A percentile compares a stretch with the other conserved stretches of the same genome.
These are phyloP conservation scores for Pleurostoma richardsiae DNA, from an alignment of 2,329 filamentous ascomycete species.

Conservation along the genomic window DNA sequence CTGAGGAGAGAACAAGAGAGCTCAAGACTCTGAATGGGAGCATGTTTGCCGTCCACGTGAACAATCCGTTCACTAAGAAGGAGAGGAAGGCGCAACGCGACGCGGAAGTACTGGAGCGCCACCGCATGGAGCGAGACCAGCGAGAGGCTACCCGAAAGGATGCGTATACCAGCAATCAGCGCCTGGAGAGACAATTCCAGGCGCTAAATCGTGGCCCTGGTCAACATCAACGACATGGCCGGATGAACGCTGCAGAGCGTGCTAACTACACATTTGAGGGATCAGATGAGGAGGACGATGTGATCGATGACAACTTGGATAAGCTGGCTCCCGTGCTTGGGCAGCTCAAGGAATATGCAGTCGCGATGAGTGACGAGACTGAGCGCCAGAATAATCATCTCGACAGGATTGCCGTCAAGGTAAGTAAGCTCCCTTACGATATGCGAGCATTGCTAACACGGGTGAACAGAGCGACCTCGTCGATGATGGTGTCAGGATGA, in stretches of 20 bases:
- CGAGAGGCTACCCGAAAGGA: slow-evolving; percentile 58
- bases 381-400: slow-evolving; percentile 70
- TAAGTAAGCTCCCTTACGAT: slow-evolving; percentile 27
- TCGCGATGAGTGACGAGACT: slow-evolving; percentile 70
- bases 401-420: slow-evolving; percentile 71
- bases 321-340: slow-evolving; percentile 65
- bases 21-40: slow-evolving; percentile 80
- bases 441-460: background rate
- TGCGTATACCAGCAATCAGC: slow-evolving; percentile 44
- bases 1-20: slow-evolving; percentile 76
- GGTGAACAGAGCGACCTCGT: slow-evolving; percentile 68
- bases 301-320: slow-evolving; percentile 54
- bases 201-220: slow-evolving; percentile 11
- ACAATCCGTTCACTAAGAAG: slow-evolving; percentile 71
- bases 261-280: slow-evolving; percentile 75
- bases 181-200: slow-evolving; percentile 41
- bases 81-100: slow-evolving; percentile 61
- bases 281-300: slow-evolving; percentile 61
- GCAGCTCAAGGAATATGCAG: slow-evolving; percentile 70
- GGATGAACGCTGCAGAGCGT: slow-evolving; percentile 49
- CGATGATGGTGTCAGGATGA: slow-evolving; percentile 76
- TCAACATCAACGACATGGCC: slow-evolving; percentile 4
- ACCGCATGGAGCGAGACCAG: slow-evolving; percentile 60
- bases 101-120: slow-evolving; percentile 62
- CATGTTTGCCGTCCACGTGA: slow-evolving; percentile 84